Percentiles rank a stretch among this genome's conserved stretches.
phyloP scores from a whole-genome alignment of 768 basidiomycete species.

The Pulveroboletus ravenelii region DNA sequence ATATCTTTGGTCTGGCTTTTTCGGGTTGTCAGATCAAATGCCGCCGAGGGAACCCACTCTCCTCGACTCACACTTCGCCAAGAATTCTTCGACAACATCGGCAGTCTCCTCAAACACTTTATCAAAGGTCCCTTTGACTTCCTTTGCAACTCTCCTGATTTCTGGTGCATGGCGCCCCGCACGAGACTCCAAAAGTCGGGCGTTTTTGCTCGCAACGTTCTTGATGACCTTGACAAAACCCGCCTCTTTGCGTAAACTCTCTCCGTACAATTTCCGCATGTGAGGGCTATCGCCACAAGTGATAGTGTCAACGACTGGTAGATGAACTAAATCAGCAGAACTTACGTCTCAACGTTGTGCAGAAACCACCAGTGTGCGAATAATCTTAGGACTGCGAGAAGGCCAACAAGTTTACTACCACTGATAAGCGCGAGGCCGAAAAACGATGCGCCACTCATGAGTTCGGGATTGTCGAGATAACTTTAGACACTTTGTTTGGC shows the following conservation, averaged over 20 bases:
- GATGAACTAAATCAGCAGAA: conserved; percentile 3
- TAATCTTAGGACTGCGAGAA: conserved; percentile 79
- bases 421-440: conserved; percentile 91
- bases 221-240: conserved; percentile 99
- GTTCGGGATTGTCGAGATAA: conserved; percentile 92
- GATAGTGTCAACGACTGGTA: neutral
- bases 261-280: conserved; percentile 94
- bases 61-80: conserved; percentile 71
- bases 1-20: conserved; percentile 80
- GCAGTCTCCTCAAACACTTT: conserved; percentile 94
- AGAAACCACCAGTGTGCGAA: conserved; percentile 97
- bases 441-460: conserved; percentile 94
- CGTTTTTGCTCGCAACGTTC: conserved; percentile 82
- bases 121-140: conserved; percentile 92
- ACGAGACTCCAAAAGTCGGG: conserved; percentile 64
- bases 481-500: conserved; percentile 33
- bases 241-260: conserved; percentile 89
- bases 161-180: conserved; percentile 82
- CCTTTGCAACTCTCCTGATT: conserved; percentile 76
- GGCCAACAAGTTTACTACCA: conserved; percentile 85
- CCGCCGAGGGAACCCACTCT: neutral
- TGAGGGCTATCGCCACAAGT: conserved; percentile 65
- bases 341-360: conserved; percentile 84
- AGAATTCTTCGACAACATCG: conserved; percentile 89
- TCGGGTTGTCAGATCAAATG: conserved; percentile 5